These are phyloP conservation scores for Irineochytrium annulatum DNA, from an alignment of 192 early-diverging fungal species.

Conservation along the genomic window DNA sequence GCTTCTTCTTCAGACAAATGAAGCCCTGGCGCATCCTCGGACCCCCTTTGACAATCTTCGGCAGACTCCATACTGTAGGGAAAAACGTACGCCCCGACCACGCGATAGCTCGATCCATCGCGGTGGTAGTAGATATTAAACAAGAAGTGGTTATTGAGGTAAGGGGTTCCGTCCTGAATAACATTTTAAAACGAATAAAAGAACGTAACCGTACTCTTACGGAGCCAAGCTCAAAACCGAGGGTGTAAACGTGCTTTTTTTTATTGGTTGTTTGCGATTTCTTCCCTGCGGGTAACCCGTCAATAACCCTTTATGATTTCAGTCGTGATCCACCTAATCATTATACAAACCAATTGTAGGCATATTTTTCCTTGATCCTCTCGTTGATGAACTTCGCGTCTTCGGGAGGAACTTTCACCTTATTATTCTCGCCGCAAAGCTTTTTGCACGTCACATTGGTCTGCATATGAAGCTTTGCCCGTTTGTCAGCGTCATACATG, in stretches of 20 bases:
- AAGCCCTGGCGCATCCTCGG: slow-evolving; percentile 13
- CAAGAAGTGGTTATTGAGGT: slow-evolving; percentile 85
- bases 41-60: neutral
- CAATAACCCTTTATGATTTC: slow-evolving; percentile 60
- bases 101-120: slow-evolving; percentile 57
- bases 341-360: slow-evolving; percentile 31
- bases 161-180: slow-evolving; percentile 16
- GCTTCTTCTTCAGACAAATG: slow-evolving; percentile 18
- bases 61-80: slow-evolving; percentile 54
- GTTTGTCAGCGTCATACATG: neutral
- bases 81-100: slow-evolving; percentile 80
- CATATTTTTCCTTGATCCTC: slow-evolving; percentile 43
- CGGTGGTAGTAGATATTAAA: slow-evolving; percentile 70
- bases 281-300: slow-evolving; percentile 78
- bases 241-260: slow-evolving; percentile 58
- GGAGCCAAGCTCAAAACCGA: slow-evolving; percentile 78
- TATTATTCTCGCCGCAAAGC: slow-evolving; percentile 61
- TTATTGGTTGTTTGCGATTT: slow-evolving; percentile 29
- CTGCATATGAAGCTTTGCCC: slow-evolving; percentile 65
- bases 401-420: slow-evolving; percentile 57
- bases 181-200: too few species aligned
- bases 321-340: neutral
- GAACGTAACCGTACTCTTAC: too few species aligned
- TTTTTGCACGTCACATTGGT: slow-evolving; percentile 54
- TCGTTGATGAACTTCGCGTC: slow-evolving; percentile 85